Evolutionary conservation across 108 stramenopile species (phyloP).

Genomic region (Nitzschia palea): DNA sequence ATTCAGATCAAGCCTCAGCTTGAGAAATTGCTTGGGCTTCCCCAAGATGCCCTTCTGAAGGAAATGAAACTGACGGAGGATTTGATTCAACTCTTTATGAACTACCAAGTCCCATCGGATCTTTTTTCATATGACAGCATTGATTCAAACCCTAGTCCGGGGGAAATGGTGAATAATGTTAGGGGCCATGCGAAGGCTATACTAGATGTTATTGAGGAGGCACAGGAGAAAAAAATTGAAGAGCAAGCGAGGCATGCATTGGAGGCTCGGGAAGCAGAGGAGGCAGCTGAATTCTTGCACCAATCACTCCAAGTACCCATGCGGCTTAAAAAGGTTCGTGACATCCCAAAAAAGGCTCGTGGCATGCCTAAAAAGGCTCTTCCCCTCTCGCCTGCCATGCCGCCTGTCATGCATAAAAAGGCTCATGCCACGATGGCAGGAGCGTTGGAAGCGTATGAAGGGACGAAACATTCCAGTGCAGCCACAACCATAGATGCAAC

Average conservation of each 20-base stretch:
- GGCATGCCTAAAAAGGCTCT: background rate
- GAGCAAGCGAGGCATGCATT: constrained; percentile 38
- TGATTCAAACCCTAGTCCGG: background rate
- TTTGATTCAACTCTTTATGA: constrained; percentile 76
- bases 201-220: constrained; percentile 54
- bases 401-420: background rate
- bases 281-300: background rate
- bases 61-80: constrained; percentile 83
- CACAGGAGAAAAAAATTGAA: constrained; percentile 56
- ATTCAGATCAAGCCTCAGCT: constrained; percentile 90
- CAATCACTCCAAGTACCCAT: background rate
- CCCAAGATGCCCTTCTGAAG: constrained; percentile 68
- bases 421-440: background rate
- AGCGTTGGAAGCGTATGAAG: background rate
- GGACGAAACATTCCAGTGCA: too few relatives aligned
- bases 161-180: constrained; percentile 65
- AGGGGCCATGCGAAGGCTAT: constrained; percentile 62
- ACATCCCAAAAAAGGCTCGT: background rate
- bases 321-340: background rate
- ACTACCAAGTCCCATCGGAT: constrained; percentile 88
- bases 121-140: constrained; percentile 75
- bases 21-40: constrained; percentile 69
- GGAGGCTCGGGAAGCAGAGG: constrained; percentile 35
- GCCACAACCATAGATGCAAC: background rate
- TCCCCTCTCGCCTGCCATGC: background rate